Base-by-base conservation (phyloP, 2,329 filamentous ascomycete genomes). In the Periconia macrospinosa region DNA sequence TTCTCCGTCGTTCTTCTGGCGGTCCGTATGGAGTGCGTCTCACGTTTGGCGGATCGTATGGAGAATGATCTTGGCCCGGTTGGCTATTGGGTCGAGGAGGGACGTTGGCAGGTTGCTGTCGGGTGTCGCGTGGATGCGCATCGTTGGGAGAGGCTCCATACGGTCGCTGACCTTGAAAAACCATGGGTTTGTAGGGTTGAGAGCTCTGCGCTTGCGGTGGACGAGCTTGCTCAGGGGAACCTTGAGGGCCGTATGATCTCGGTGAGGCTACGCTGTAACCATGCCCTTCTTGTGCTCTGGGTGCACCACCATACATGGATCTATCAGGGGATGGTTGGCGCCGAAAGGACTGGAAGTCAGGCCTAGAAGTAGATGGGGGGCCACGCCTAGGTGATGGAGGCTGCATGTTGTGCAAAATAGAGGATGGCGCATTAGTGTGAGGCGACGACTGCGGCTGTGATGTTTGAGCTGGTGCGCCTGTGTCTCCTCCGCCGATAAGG, bases 401-500 rank as follows among this genome's bases (percentile, higher is more conserved):
- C 55, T 77, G 78, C 75, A 79, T 80, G 47, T 71, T 70, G 61
- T 74, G 71, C 48, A 65, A 68, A 50, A 69, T 71, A 20, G 68
- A 63, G 33, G 72, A 68, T 13, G 75, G 73, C 41, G 75, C 70
- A 60, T 67, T 67, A 27, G 66, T 63, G 47, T 70, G 60, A 51
- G 80, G 79, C 55, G 78, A 77, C 60, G 80, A 77, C 55, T 82
- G 77, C 47, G 78, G 74, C 54, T 83, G 78, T 49, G 67, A 73
- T 55, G 62, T 57, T 55, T 68, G 68, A 43, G 56, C 49, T 71
- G 72, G 48, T 73, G 70, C 58, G 68, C 72, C 64, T 70, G 73
- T 66, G 78, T 78, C 71, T 80, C 79, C 69, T 73, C 72, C 78
- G 54, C 86, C 87, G 55, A 90, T 81, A 73, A 90, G 83, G 43